Percentiles rank a stretch among this genome's conserved stretches.
Conservation (phyloP, 2,329 filamentous ascomycete species). For the Cercospora brassicicola region DNA sequence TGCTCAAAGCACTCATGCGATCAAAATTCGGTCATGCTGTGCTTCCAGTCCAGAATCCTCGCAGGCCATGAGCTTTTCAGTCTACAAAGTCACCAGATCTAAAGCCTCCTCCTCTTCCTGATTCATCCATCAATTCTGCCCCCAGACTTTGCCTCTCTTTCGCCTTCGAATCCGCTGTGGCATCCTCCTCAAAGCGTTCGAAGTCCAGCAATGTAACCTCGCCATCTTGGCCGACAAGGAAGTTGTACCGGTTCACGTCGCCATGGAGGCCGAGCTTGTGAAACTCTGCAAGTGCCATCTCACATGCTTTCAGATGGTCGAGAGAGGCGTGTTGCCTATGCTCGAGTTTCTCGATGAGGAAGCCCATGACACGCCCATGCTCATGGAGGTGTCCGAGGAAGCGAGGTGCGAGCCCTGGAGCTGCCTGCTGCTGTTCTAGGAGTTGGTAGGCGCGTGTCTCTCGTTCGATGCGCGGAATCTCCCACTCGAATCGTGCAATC, state of each 20-base stretch:
- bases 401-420: background rate
- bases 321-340: background rate
- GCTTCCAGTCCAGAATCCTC: background rate
- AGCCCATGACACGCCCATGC: background rate
- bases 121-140: background rate
- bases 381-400: background rate
- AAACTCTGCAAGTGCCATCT: background rate
- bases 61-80: background rate
- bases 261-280: background rate
- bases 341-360: background rate
- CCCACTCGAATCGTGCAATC: constrained; percentile 15
- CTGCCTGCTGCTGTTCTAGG: background rate
- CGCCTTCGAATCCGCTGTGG: background rate
- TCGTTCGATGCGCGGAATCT: constrained; percentile 11
- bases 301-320: background rate
- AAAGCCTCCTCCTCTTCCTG: background rate
- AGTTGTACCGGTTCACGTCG: background rate
- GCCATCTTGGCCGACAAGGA: background rate
- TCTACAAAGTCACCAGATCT: background rate
- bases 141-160: background rate
- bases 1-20: background rate
- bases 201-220: background rate
- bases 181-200: background rate
- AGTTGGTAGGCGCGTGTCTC: constrained; percentile 13
- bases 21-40: background rate